Conservation (phyloP, 2,329 filamentous ascomycete genomes). For the Neonectria sp. region DNA sequence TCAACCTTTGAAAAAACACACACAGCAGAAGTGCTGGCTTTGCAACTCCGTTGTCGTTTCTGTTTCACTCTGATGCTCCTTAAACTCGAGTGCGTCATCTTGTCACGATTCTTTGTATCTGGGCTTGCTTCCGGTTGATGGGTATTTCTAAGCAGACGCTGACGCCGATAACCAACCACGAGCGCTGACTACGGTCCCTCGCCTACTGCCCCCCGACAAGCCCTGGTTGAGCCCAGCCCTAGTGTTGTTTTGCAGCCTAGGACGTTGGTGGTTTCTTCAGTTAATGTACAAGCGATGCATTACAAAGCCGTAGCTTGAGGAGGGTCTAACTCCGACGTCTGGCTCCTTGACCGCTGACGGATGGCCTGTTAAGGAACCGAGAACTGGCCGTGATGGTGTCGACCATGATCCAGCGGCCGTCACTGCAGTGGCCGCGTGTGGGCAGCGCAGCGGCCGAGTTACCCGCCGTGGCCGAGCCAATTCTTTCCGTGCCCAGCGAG, state of each 20-base stretch:
- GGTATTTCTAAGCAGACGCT: neutral
- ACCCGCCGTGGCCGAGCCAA: neutral
- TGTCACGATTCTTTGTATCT: neutral
- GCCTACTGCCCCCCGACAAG: neutral
- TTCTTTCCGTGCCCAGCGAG: neutral
- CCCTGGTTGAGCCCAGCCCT: neutral
- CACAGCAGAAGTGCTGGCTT: slow-evolving; percentile 31
- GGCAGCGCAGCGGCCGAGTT: neutral
- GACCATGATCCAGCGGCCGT: slow-evolving; percentile 6
- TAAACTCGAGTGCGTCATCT: neutral
- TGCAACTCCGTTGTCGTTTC: slow-evolving; percentile 30
- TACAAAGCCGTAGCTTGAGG: neutral
- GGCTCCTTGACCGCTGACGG: slow-evolving; percentile 22
- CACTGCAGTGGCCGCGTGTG: neutral
- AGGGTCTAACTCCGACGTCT: neutral
- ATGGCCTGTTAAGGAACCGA: slow-evolving; percentile 15
- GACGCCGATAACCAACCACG: neutral
- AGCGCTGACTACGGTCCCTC: neutral
- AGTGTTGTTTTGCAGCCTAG: neutral
- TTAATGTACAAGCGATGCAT: too few species aligned
- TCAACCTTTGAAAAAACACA: slow-evolving; percentile 20
- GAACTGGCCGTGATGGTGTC: slow-evolving; percentile 12
- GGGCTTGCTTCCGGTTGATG: neutral
- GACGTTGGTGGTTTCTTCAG: neutral
- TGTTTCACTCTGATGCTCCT: neutral